A percentile compares a stretch with the other conserved stretches of the same genome.
phyloP scores from a whole-genome alignment of 2,329 filamentous ascomycete genomes.

The Botrytis byssoidea region DNA sequence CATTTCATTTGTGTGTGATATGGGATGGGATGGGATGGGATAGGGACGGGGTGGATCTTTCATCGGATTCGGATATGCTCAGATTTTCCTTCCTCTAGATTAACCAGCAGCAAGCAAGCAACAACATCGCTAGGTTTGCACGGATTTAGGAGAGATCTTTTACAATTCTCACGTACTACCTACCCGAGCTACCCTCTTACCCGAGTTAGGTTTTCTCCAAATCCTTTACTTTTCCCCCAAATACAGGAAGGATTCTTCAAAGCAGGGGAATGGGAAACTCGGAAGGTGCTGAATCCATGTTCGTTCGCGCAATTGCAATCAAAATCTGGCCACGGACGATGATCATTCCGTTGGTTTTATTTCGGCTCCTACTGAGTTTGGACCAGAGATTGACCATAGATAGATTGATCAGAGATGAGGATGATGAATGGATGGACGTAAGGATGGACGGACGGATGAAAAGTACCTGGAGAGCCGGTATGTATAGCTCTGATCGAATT shows the following conservation, averaged over 20 bases:
- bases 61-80: background rate
- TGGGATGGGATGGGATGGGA: background rate
- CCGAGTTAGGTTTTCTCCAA: background rate
- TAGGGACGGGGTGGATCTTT: background rate
- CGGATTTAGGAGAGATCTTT: conserved; percentile 12
- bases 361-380: background rate
- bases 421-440: background rate
- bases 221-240: background rate
- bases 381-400: conserved; percentile 1
- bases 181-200: background rate
- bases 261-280: conserved; percentile 14
- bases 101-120: conserved; percentile 1
- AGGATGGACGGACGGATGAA: background rate
- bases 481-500: conserved; percentile 1
- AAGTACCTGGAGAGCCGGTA: background rate
- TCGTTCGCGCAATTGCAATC: conserved; percentile 1
- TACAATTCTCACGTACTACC: conserved; percentile 7
- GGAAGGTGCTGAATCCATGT: conserved; percentile 14
- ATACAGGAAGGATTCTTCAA: conserved; percentile 11
- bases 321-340: background rate
- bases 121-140: conserved; percentile 13
- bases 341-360: background rate
- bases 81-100: background rate
- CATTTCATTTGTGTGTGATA: background rate
- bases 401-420: background rate